Evolutionary conservation across 176 grass and related monocot genomes (phyloP).

Genomic region (Pontederia paniculata): DNA sequence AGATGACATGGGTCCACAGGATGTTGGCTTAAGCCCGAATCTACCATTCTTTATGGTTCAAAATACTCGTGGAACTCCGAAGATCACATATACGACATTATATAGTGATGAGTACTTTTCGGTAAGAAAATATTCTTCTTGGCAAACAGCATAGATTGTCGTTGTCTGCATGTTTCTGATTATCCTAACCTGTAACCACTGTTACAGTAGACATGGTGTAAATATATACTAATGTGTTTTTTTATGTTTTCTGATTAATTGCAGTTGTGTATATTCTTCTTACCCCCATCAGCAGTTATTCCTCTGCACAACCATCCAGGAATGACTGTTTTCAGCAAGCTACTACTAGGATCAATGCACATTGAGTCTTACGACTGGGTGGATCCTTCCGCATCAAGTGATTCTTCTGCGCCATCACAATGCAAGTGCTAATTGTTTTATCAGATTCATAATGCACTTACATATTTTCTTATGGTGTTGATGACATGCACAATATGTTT

Average conservation of each 20-base stretch:
- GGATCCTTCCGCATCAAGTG: constrained; percentile 2
- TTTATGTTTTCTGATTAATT: neutral
- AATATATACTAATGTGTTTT: no score
- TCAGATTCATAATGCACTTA: neutral
- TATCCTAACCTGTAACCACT: no score
- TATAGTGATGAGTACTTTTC: no score
- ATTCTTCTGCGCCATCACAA: constrained; percentile 9
- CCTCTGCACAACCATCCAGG: constrained; percentile 90
- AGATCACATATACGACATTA: no score
- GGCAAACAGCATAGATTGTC: no score
- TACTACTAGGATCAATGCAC: constrained; percentile 73
- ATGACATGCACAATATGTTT: neutral
- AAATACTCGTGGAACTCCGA: no score
- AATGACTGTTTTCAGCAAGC: constrained; percentile 92
- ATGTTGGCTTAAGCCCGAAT: no score
- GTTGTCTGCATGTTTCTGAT: no score
- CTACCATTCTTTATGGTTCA: no score
- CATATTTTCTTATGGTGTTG: neutral
- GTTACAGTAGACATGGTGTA: no score
- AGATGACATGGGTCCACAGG: no score
- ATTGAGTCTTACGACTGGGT: constrained; percentile 79
- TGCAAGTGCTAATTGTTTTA: constrained; percentile 6
- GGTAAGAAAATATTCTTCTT: no score
- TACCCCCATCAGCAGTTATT: constrained; percentile 59
- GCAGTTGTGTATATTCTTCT: constrained; percentile 79